Percentiles rank a stretch among this genome's conserved stretches.
Evolutionary conservation across 176 grass and related monocot species (phyloP).

Genomic region (Zea luxurians): DNA sequence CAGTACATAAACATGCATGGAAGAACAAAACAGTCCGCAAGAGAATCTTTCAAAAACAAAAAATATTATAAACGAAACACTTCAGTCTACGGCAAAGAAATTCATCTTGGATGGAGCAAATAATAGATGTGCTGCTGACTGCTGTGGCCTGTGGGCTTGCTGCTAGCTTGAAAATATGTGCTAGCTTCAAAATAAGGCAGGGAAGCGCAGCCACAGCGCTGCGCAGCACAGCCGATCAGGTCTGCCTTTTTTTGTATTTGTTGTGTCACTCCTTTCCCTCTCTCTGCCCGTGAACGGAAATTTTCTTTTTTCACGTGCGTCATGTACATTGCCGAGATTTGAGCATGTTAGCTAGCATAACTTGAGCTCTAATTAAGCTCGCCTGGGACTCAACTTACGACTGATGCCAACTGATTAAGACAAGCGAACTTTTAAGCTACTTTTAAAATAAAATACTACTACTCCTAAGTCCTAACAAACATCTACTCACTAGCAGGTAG

Average conservation of each 20-base stretch:
- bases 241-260: constrained; percentile 21
- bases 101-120: not conserved
- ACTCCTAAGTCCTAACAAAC: not conserved
- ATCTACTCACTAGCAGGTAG: not conserved
- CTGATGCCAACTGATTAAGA: not conserved
- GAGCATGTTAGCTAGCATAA: not conserved
- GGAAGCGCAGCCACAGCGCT: no score
- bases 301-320: constrained; percentile 26
- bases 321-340: not conserved
- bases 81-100: not conserved
- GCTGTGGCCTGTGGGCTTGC: no score
- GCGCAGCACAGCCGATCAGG: not conserved
- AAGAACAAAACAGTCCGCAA: not conserved
- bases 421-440: not conserved
- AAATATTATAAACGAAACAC: no score
- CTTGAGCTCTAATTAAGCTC: constrained; percentile 24
- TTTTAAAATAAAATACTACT: no score
- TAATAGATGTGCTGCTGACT: no score
- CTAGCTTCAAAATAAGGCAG: no score
- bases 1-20: no score
- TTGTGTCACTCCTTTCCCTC: not conserved
- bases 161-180: not conserved
- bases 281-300: not conserved
- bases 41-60: not conserved
- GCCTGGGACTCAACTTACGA: not conserved